phyloP scores from a whole-genome alignment of 2,329 filamentous ascomycete species.

The Pseudogymnoascus sp. region DNA sequence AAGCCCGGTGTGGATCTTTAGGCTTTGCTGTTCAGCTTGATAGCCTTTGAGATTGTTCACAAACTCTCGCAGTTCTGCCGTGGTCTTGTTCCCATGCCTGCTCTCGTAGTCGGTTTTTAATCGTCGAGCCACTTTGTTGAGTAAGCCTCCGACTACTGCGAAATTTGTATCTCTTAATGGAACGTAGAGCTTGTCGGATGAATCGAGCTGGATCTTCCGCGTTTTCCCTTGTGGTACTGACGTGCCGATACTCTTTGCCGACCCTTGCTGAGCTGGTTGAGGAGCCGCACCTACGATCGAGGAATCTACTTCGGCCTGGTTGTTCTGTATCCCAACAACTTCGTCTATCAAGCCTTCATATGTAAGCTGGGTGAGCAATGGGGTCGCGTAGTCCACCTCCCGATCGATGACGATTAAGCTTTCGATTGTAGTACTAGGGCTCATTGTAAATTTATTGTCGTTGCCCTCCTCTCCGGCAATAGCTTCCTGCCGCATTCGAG shows the following conservation, averaged over 20 bases:
- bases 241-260: constrained; percentile 48
- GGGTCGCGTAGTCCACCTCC: constrained; percentile 88
- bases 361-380: constrained; percentile 86
- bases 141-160: constrained; percentile 77
- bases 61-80: constrained; percentile 86
- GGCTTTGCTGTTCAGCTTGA: constrained; percentile 84
- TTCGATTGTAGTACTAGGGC: constrained; percentile 81
- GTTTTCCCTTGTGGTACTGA: constrained; percentile 60
- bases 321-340: constrained; percentile 83
- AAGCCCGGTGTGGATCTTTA: constrained; percentile 86
- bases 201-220: constrained; percentile 81
- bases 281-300: constrained; percentile 74
- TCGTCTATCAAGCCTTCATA: constrained; percentile 97
- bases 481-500: constrained; percentile 86
- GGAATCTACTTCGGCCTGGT: constrained; percentile 86
- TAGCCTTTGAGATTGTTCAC: constrained; percentile 89
- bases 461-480: constrained; percentile 64
- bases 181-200: constrained; percentile 79
- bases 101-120: constrained; percentile 82
- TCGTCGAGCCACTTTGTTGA: constrained; percentile 85
- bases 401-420: constrained; percentile 92
- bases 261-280: constrained; percentile 43
- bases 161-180: constrained; percentile 91
- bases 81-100: constrained; percentile 77
- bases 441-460: constrained; percentile 55